A percentile compares a stretch with the other conserved stretches of the same genome.
Conservation (phyloP, 2,329 filamentous ascomycete species). For the Daldinia sp. region DNA sequence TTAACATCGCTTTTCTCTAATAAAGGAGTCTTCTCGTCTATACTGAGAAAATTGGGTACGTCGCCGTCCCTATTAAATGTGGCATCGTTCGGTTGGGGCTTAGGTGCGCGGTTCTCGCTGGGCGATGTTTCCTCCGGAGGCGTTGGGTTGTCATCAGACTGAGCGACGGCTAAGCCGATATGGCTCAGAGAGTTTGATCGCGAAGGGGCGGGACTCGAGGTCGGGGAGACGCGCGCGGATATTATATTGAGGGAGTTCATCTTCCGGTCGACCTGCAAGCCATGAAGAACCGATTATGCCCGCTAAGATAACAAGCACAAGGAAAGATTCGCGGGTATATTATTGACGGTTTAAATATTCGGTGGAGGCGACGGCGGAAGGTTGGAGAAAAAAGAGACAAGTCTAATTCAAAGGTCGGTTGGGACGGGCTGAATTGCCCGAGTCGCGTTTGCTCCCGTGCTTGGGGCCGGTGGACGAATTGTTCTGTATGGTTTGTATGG, state of each 20-base stretch:
- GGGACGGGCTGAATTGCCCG: constrained; percentile 31
- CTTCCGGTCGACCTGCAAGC: constrained; percentile 67
- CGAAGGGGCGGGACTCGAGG: constrained; percentile 67
- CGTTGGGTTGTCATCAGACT: constrained; percentile 54
- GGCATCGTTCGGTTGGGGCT: constrained; percentile 54
- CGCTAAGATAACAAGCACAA: constrained; percentile 40
- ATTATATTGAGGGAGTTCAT: constrained; percentile 99
- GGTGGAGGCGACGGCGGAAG: constrained; percentile 21
- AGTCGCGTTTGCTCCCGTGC: constrained; percentile 24
- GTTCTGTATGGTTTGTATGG: constrained; percentile 6
- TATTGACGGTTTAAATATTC: constrained; percentile 7
- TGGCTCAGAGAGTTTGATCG: constrained; percentile 72
- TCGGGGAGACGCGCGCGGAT: constrained; percentile 81
- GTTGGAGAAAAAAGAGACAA: constrained; percentile 8
- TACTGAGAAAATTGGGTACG: constrained; percentile 44
- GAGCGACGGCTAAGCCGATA: constrained; percentile 60
- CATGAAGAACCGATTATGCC: constrained; percentile 58
- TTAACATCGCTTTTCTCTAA: constrained; percentile 58
- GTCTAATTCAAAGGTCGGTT: constrained; percentile 30
- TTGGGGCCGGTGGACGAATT: constrained; percentile 7
- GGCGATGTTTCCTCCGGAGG: constrained; percentile 52
- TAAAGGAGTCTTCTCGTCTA: constrained; percentile 78
- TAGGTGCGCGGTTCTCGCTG: constrained; percentile 45
- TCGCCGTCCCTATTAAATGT: constrained; percentile 53
- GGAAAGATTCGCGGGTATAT: constrained; percentile 13